Base-by-base conservation (phyloP, 139 green algal species). In the Picochlorum sp. region DNA sequence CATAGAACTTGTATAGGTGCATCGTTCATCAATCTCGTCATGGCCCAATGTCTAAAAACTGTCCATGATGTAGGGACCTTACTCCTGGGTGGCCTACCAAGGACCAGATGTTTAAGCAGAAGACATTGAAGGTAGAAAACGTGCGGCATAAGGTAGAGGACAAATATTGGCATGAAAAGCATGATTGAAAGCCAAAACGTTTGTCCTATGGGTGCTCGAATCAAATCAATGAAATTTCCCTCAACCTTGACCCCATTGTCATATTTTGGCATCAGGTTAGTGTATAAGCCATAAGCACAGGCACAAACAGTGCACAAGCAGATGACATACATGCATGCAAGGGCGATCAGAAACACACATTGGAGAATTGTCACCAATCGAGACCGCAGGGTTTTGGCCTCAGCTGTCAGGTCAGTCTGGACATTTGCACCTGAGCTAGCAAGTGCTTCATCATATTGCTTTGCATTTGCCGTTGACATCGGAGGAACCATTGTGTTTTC, bases 1-100 rank as follows among this genome's bases (percentile, higher is more conserved):
- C 44, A 50, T 50, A 50, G 2, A 50, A 50, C 44, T 50, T 50
- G 44, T 50, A 50, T 50, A 50, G 44, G 44, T 15, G 44, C 44
- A 50, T 50, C 44, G 44, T 4, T 50, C 44, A 50, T 50, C 13
- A 50, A 15, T 50, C 44, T 50, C 13, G 44, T 2, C 44, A 50
- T 50, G 44, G 44, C 44, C 44, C 44, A 50, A 50, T 50, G 44
- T 50, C 44, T 50, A 50, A 50, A 50, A 50, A 50, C 44, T 50
- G 44, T 50, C 44, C 44, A 50, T 50, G 44, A 15, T 50, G 44
- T 50, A 50, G 44, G 2, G 14, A 15, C 14, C 1, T 50, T 3
- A 50, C 44, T 3, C 44, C 14, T 15, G 44, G 44, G 44, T 50
- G 44, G 44, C 44, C 44, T 50, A 50, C 44, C 44, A 50, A 50